Conservation (phyloP, 2,329 filamentous ascomycete genomes). For the Cadophora sp. region DNA sequence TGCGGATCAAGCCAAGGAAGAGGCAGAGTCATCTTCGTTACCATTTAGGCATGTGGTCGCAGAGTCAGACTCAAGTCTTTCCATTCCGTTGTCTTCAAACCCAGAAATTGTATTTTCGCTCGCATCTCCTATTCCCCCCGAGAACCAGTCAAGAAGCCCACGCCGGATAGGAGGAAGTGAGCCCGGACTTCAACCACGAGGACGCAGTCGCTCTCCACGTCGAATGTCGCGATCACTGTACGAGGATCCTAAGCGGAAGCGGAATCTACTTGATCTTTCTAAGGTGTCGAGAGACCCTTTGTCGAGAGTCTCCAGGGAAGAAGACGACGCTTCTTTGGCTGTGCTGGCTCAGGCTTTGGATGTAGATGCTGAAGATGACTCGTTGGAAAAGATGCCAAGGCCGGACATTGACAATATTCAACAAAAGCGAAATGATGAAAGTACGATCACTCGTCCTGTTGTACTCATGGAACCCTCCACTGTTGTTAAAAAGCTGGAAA, state of each 20-base stretch:
- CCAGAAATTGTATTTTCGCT: slow-evolving; percentile 21
- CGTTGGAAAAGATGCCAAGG: background rate
- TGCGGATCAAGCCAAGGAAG: background rate
- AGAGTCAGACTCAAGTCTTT: background rate
- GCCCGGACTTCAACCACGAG: slow-evolving; percentile 20
- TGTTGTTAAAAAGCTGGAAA: background rate
- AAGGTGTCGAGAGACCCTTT: slow-evolving; percentile 33
- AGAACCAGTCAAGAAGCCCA: background rate
- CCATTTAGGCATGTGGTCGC: slow-evolving; percentile 12
- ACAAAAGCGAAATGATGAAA: background rate
- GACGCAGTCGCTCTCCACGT: slow-evolving; percentile 4
- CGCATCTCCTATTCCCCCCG: slow-evolving; percentile 7
- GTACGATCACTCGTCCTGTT: background rate
- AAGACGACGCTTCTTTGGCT: slow-evolving; percentile 39
- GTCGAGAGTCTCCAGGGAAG: slow-evolving; percentile 34
- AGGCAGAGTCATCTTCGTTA: background rate
- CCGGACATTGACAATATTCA: background rate
- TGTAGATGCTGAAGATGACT: background rate
- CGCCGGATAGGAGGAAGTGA: slow-evolving; percentile 32
- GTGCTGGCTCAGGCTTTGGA: slow-evolving; percentile 34
- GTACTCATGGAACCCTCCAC: background rate
- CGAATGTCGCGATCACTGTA: slow-evolving; percentile 31
- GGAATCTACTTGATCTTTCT: slow-evolving; percentile 17
- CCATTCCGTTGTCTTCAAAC: background rate
- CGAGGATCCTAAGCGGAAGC: slow-evolving; percentile 23